phyloP scores from a whole-genome alignment of 106 monocot species.

The Allium sativum region DNA sequence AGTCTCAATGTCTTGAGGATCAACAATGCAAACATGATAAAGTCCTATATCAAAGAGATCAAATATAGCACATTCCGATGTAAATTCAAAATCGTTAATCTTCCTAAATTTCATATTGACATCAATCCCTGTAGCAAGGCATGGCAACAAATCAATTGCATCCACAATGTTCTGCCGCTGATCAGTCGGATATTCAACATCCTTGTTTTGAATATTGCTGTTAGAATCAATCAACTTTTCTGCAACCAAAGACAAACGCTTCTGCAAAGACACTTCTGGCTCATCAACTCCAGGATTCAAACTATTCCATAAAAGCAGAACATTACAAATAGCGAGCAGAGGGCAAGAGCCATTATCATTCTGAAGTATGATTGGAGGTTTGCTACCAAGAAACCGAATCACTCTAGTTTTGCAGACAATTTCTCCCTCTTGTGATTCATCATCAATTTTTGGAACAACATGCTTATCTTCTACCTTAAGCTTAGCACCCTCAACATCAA shows the following conservation, averaged over 20 bases:
- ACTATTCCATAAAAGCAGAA: conserved; percentile 64
- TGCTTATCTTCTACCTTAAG: no score
- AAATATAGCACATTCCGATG: conserved; percentile 87
- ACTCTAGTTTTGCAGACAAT: conserved; percentile 70
- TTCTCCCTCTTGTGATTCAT: not conserved
- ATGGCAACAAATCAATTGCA: conserved; percentile 87
- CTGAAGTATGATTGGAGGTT: conserved; percentile 76
- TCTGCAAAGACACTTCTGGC: conserved; percentile 56
- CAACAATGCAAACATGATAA: conserved; percentile 96
- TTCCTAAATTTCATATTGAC: conserved; percentile 90
- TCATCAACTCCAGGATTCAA: conserved; percentile 54
- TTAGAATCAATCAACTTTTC: conserved; percentile 78
- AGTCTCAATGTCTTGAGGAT: conserved; percentile 88
- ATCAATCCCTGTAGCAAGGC: conserved; percentile 81
- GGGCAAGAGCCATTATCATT: conserved; percentile 98
- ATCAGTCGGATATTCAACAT: conserved; percentile 64
- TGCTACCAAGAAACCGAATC: conserved; percentile 74
- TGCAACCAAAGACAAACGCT: conserved; percentile 75
- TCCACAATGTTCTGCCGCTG: conserved; percentile 85
- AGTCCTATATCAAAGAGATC: conserved; percentile 92
- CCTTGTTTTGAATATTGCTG: conserved; percentile 58
- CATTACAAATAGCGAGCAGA: conserved; percentile 96
- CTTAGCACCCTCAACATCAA: no score
- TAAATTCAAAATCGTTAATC: conserved; percentile 94
- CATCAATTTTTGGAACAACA: no score